A percentile compares a stretch with the other conserved stretches of the same genome.
These are phyloP conservation scores for Kazachstania bromeliacearum DNA, from an alignment of 805 yeast species.

Conservation along the genomic window DNA sequence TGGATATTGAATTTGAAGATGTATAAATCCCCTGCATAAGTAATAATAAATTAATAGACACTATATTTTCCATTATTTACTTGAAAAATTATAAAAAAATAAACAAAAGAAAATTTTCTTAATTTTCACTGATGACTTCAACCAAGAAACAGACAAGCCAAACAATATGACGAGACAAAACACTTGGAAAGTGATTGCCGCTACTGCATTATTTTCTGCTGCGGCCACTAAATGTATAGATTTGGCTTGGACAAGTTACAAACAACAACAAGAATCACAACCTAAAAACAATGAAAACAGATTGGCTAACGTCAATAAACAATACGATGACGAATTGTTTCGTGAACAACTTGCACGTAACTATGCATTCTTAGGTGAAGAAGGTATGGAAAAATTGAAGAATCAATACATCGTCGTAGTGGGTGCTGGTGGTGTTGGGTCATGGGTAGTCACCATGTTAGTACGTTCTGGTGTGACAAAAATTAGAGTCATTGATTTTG, in stretches of 20 bases:
- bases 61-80: neutral
- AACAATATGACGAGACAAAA: constrained; percentile 1
- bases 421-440: constrained; percentile 98
- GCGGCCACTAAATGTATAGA: constrained; percentile 27
- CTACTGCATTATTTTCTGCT: constrained; percentile 27
- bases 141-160: neutral
- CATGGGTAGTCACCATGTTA: constrained; percentile 88
- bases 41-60: neutral
- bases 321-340: constrained; percentile 58
- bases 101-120: neutral
- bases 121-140: neutral
- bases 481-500: constrained; percentile 81
- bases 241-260: constrained; percentile 18
- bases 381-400: constrained; percentile 69
- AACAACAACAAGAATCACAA: constrained; percentile 3
- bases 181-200: constrained; percentile 24
- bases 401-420: constrained; percentile 64
- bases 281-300: neutral
- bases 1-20: constrained; percentile 31
- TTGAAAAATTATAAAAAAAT: neutral
- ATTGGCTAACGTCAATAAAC: neutral
- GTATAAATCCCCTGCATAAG: constrained; percentile 10
- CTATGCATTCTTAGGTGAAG: constrained; percentile 82
- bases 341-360: constrained; percentile 91
- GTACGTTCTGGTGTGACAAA: constrained; percentile 83